Evolutionary conservation across 1,284 basidiomycete species (phyloP), one percentile per base, ranked within the genome.

Genomic region (Ceratobasidium sp.): DNA sequence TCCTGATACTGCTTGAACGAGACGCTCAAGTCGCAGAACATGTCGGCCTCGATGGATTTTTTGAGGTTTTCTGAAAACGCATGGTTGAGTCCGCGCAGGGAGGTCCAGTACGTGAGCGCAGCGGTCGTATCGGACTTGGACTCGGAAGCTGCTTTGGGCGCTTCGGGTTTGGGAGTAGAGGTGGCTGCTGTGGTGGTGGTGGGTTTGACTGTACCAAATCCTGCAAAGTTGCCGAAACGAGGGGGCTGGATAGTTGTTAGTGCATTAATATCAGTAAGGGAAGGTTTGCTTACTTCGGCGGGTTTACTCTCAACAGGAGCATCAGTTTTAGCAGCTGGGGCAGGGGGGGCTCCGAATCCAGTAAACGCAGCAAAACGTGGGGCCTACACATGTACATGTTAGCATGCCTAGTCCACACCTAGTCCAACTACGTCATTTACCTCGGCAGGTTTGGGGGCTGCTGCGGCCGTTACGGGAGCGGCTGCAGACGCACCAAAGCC

Each of bases 31-130:
- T 73, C 56, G 12, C 47, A 62, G 34, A 73, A 73, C 40, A 69
- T 69, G 52, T 73, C 72, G 17, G 47, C 43, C 15, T 62, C 68
- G 31, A 71, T 49, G 12, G 69, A 53, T 17, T 49, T 57, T 56
- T 73, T 64, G 17, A 72, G 22, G n/a, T 58, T 35, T 25, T 68
- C 64, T 29, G 70, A 35, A 40, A 73, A 62, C 38, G 72, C 69
- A 52, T 73, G 68, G 32, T 73, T 73, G 17, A 73, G 43, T 20
- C 72, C 72, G 34, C 72, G 52, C 32, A 73, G 25, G 2, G 72
- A 73, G 6, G 68, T 38, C 68, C 60, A 71, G 47, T 69, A 73
- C n/a, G 62, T 68, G 31, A 71, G 40, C n/a, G 55, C 57, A 12
- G 58, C 40, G 13, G 69, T 52, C 8, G 69, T 62, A 34, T 69